Base-by-base conservation (phyloP, 2,329 filamentous ascomycete species). In the Fusarium citri region DNA sequence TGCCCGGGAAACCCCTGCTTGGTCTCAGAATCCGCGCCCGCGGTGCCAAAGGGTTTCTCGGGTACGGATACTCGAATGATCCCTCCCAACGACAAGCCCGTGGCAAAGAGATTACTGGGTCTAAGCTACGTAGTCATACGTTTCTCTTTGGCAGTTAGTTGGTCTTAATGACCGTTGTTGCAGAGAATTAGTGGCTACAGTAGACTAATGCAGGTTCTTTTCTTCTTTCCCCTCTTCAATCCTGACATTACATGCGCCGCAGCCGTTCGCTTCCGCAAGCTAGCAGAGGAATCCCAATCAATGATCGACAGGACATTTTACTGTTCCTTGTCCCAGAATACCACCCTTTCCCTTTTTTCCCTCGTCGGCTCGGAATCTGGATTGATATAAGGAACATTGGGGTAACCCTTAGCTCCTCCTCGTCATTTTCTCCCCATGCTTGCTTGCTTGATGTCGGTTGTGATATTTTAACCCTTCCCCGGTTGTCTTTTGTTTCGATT, bases 321-420 rank as follows among this genome's bases (percentile, higher is more conserved):
- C 20, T 26, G 12, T 37, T n/a, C 23, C 20, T 59, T 23, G 22
- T 67, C 26, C 31, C 22, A 31, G 16, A 34, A 8, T 16, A 30
- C 34, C 1, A 37, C 34, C 34, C 34, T 37, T 37, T n/a, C n/a
- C 40, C 25, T 18, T 61, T 42, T 45, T 20, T 25, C n/a, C 23
- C 14, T 37, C 34, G 34, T 10, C 10, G n/a, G n/a, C 34, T 51
- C 22, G 14, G 34, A 51, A 51, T 51, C 22, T 10, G 34, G 41
- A 51, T 26, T 41, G 40, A 71, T 70, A 70, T 70, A 69, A 69
- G 62, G 37, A 59, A 68, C 28, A 54, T 43, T 53, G 54, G 49
- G 40, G 43, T 26, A 23, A 22, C 23, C 31, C 26, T 37, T 51
- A 40, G 26, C 11, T 37, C 42, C 42, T 43, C 46, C 8, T 23